A percentile compares a stretch with the other conserved stretches of the same genome.
Evolutionary conservation across 257 asterid species (phyloP).

Genomic region (Solanum bukasovii): DNA sequence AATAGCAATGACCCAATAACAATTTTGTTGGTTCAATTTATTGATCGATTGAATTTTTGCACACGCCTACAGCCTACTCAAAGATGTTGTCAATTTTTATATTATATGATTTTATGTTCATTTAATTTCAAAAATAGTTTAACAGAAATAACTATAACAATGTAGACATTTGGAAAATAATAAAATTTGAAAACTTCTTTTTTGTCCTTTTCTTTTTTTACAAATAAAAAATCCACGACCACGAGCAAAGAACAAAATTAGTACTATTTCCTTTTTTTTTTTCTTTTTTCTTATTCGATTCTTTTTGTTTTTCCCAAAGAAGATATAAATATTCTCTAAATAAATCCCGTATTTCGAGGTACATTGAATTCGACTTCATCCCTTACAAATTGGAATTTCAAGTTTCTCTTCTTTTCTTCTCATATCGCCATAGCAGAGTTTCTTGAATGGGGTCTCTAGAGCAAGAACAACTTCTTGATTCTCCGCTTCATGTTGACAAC

Average conservation of each 20-base stretch:
- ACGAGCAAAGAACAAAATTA: not conserved
- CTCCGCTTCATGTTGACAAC: not conserved
- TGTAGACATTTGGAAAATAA: not conserved
- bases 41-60: no score
- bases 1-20: no score
- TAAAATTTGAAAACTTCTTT: not conserved
- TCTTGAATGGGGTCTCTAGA: not conserved
- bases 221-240: not conserved
- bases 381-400: not conserved
- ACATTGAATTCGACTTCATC: not conserved
- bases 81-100: not conserved
- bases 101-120: not conserved
- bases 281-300: not conserved
- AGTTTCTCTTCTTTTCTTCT: not conserved
- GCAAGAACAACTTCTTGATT: not conserved
- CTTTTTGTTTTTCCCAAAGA: not conserved
- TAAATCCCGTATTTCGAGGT: not conserved
- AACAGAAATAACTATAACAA: not conserved
- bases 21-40: no score
- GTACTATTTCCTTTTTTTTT: no score
- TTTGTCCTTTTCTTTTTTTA: not conserved
- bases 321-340: not conserved
- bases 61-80: no score
- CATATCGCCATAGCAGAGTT: not conserved
- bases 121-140: no score